Base-by-base conservation (phyloP, 257 asterid species). In the Solanum gracilifrons region DNA sequence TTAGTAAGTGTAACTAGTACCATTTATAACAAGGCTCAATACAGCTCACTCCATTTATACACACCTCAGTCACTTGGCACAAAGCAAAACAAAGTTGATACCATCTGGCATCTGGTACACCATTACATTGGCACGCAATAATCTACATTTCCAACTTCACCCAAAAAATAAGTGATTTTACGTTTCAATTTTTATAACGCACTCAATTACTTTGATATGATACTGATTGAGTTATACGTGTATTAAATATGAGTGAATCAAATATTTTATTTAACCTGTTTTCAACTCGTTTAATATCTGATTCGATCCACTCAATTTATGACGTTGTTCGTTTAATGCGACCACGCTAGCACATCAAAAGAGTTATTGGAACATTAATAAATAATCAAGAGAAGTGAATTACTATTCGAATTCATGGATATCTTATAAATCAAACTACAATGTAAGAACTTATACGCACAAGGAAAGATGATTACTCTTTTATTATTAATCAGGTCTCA, bases 11-110 rank as follows among this genome's bases (percentile, higher is more conserved):
- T 80, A 77, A 51, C 68, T 21, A 27, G 36, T 48, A 85, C 74
- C 85, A 85, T 91, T 55, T 84, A 86, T 68, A 87, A 88, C 75
- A 48, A 89, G 71, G 80, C 83, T 3, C 86, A 64, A 86, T 68
- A 92, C 92, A 92, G 90, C 91, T 91, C 93, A 91, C 88, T 87
- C 91, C 87, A 88, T 87, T 90, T 85, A 86, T 62, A 87, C 75
- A 87, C 86, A 48, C 55, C 25, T 23, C 25, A 9, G 25, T 23
- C 84, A 88, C 36, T 88, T 88, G 75, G 88, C 85, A 87, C 51
- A 73, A 87, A 48, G 55, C 76, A 87, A 74, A 85, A 55, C 62
- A 32, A 77, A 84, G 64, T 41, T 75, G 55, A 33, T 58, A 83
- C 60, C 31, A 72, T 85, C 80, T 62, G 82, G 69, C 48, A 43